Base-by-base conservation (phyloP, 257 asterid genomes). In the Solanum bulbocastanum region DNA sequence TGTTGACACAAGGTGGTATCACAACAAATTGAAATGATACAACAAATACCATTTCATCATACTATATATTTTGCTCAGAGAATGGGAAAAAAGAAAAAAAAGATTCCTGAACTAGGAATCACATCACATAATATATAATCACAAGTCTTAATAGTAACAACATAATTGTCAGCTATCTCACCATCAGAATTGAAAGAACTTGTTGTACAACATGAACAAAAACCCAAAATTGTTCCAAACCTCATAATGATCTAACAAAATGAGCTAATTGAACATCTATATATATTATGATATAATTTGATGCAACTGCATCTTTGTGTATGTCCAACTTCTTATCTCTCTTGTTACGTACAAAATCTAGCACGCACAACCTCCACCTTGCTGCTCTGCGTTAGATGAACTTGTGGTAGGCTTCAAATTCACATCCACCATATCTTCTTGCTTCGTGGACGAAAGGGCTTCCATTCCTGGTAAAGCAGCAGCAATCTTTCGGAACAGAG, bases 391-490 rank as follows among this genome's bases (percentile, higher is more conserved):
- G 23, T 89, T 86, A 40, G 89, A 60, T 27, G 92, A 86, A 25
- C 87, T 91, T 83, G 90, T 37, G 23, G 90, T 83, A 3, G 94
- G 90, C 91, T 91, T 92, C 90, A 93, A 90, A 87, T 93, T 92
- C 40, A 93, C 95, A 73, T 93, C 95, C 1, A 93, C 95, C 95
- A 93, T 90, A 27, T 90, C 95, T 20, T 91, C 95, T 36, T 91
- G 93, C 56, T 90, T 93, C 23, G 94, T 85, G 49, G 94, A 88
- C 0, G 95, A 93, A 78, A 90, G 91, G 14, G 90, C 83, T 73
- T 90, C 94, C 95, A 93, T 93, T 18, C 95, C 94, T 0, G 95
- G 95, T 88, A 93, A 88, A 9, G 95, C 95, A 69, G 93, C 93
- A 36, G 95, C 95, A 87, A 93, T 93, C 91, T 93, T 93, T 40